A percentile compares a stretch with the other conserved stretches of the same genome.
phyloP scores from a whole-genome alignment of 1,139 yeast species.

The Lodderomyces pseudojiufengensis region DNA sequence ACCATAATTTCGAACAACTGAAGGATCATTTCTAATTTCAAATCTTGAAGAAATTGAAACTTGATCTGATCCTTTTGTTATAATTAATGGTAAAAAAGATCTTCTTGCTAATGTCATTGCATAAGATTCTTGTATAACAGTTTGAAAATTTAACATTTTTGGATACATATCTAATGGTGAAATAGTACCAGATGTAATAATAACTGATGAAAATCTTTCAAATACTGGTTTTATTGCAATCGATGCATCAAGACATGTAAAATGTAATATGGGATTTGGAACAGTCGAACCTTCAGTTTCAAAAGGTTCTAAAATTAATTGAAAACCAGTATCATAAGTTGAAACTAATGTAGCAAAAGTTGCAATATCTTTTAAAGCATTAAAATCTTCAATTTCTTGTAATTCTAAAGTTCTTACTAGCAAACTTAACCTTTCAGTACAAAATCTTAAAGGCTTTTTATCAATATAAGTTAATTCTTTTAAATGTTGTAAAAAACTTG shows the following conservation, averaged over 20 bases:
- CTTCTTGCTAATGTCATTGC: constrained; percentile 93
- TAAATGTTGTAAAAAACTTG: constrained; percentile 85
- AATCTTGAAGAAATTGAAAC: constrained; percentile 94
- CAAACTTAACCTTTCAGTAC: constrained; percentile 86
- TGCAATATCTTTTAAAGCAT: constrained; percentile 91
- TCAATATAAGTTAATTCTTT: constrained; percentile 93
- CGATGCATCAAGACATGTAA: constrained; percentile 94
- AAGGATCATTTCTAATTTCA: constrained; percentile 95
- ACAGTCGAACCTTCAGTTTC: constrained; percentile 97
- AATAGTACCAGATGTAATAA: constrained; percentile 95
- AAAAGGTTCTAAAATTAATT: constrained; percentile 88
- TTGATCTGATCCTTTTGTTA: constrained; percentile 96
- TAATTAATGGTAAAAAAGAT: constrained; percentile 91
- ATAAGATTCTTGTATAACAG: constrained; percentile 91
- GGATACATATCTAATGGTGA: constrained; percentile 99
- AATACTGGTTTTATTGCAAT: constrained; percentile 97
- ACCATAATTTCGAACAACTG: constrained; percentile 96
- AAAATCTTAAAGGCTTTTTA: constrained; percentile 82
- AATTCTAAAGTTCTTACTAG: constrained; percentile 87
- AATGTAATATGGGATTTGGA: constrained; percentile 94
- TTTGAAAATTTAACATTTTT: constrained; percentile 89
- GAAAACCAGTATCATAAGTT: constrained; percentile 91
- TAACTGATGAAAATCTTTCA: constrained; percentile 89
- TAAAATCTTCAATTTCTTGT: constrained; percentile 83
- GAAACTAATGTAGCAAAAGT: constrained; percentile 95